phyloP scores from a whole-genome alignment of 2,329 filamentous ascomycete genomes.

The Alternaria infectoria region DNA sequence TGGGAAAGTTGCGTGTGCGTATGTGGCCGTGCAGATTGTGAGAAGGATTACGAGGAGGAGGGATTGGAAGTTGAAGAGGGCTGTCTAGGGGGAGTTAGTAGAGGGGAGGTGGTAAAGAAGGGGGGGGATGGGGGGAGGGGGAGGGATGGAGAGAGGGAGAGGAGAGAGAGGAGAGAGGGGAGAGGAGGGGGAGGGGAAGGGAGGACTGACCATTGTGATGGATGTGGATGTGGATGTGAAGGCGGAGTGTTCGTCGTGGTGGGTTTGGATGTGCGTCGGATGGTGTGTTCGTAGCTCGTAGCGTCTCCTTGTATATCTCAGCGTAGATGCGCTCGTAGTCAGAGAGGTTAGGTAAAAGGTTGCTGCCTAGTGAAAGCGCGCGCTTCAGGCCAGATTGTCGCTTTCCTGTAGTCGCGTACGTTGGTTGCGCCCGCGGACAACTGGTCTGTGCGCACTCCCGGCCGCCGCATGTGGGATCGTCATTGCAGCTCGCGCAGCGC shows the following conservation, averaged over 20 bases:
- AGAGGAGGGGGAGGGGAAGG: background rate
- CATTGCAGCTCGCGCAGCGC: slow-evolving; percentile 1
- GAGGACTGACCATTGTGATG: slow-evolving; percentile 18
- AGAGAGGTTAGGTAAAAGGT: no score
- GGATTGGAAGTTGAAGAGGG: slow-evolving; percentile 98
- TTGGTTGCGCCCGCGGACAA: background rate
- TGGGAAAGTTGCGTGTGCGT: slow-evolving; percentile 89
- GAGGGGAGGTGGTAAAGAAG: no score
- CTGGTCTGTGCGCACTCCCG: slow-evolving; percentile 12
- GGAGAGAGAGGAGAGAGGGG: no score
- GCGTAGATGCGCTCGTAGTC: no score
- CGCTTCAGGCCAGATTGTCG: background rate
- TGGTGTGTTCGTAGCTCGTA: background rate
- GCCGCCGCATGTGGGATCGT: slow-evolving; percentile 4
- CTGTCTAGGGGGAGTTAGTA: slow-evolving; percentile 65
- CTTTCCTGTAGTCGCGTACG: background rate
- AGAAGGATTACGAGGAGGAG: slow-evolving; percentile 93
- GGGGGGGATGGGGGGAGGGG: background rate
- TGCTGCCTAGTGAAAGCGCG: background rate
- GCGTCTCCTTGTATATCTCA: background rate
- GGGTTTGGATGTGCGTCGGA: background rate
- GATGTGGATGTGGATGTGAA: background rate
- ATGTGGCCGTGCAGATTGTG: slow-evolving; percentile 93
- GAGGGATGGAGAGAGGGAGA: no score
- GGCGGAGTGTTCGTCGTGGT: background rate